A percentile compares a stretch with the other conserved stretches of the same genome.
Evolutionary conservation across 225 moss, liverwort and hornwort genomes (phyloP).

Genomic region (Physcomitrellopsis africana): DNA sequence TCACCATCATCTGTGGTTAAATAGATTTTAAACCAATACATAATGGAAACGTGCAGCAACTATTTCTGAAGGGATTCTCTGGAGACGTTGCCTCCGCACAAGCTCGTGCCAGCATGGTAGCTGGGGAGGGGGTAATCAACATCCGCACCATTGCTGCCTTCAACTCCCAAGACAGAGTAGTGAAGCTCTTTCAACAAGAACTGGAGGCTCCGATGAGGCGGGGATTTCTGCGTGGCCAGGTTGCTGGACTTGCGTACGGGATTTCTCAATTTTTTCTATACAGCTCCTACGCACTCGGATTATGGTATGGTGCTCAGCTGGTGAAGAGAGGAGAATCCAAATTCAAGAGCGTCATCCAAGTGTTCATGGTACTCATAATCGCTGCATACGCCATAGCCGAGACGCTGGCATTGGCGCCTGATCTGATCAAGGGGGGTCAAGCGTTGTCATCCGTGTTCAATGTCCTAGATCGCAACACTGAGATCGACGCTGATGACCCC

Average conservation of each 20-base stretch:
- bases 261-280: slow-evolving; percentile 39
- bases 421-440: slow-evolving; percentile 40
- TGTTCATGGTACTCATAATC: slow-evolving; percentile 42
- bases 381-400: slow-evolving; percentile 44
- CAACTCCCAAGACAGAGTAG: slow-evolving; percentile 54
- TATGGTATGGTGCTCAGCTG: slow-evolving; percentile 47
- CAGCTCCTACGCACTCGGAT: slow-evolving; percentile 36
- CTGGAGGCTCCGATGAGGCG: slow-evolving; percentile 49
- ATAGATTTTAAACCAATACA: not conserved
- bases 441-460: slow-evolving; percentile 38
- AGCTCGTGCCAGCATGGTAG: slow-evolving; percentile 62
- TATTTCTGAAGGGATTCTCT: slow-evolving; percentile 55
- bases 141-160: slow-evolving; percentile 66
- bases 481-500: slow-evolving; percentile 39
- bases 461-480: slow-evolving; percentile 42
- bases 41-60: slow-evolving; percentile 38
- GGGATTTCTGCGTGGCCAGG: slow-evolving; percentile 54
- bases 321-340: slow-evolving; percentile 36
- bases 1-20: not conserved
- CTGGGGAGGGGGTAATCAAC: slow-evolving; percentile 55
- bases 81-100: slow-evolving; percentile 61
- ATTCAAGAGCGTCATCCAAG: slow-evolving; percentile 27
- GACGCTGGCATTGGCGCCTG: slow-evolving; percentile 50
- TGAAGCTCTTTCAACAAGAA: slow-evolving; percentile 50
- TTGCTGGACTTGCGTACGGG: slow-evolving; percentile 47